Evolutionary conservation across 139 green algal species (phyloP).

Genomic region (Ulvella scutata): DNA sequence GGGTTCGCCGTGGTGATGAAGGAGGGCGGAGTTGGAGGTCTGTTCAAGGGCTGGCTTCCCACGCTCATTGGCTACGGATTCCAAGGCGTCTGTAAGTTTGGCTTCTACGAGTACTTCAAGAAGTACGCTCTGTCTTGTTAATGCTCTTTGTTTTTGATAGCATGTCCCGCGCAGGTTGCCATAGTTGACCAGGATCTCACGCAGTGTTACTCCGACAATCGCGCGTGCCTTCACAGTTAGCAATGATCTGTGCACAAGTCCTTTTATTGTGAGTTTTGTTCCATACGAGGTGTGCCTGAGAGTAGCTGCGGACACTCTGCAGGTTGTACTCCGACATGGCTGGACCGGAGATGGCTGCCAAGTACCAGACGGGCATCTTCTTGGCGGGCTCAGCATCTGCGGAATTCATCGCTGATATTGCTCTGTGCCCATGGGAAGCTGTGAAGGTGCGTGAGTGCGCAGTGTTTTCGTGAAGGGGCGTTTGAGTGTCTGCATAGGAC

Average conservation of each 20-base stretch:
- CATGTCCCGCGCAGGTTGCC: too few species aligned
- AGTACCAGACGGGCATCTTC: conserved; percentile 82
- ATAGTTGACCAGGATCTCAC: too few species aligned
- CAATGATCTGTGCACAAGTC: not conserved
- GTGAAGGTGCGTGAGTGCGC: conserved; percentile 52
- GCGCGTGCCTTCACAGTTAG: too few species aligned
- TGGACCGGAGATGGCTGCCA: conserved; percentile 57
- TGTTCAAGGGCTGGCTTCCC: conserved; percentile 68
- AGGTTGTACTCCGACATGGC: conserved; percentile 68
- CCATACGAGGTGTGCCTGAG: not conserved
- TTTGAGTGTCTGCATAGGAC: not conserved
- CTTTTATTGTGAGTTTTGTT: not conserved
- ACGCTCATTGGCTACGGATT: conserved; percentile 72
- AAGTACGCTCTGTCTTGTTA: too few species aligned
- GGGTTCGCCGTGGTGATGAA: conserved; percentile 49
- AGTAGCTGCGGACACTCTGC: not conserved
- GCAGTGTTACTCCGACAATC: too few species aligned
- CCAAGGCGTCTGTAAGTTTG: conserved; percentile 83
- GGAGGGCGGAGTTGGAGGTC: conserved; percentile 42
- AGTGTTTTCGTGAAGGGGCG: not conserved
- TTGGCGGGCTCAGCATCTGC: conserved; percentile 71
- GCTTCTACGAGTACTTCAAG: conserved; percentile 86
- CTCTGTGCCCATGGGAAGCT: conserved; percentile 85
- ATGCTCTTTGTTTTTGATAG: too few species aligned
- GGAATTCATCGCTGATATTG: conserved; percentile 92